Conservation (phyloP, 2,329 filamentous ascomycete genomes). For the Helicocarpus griseus region DNA sequence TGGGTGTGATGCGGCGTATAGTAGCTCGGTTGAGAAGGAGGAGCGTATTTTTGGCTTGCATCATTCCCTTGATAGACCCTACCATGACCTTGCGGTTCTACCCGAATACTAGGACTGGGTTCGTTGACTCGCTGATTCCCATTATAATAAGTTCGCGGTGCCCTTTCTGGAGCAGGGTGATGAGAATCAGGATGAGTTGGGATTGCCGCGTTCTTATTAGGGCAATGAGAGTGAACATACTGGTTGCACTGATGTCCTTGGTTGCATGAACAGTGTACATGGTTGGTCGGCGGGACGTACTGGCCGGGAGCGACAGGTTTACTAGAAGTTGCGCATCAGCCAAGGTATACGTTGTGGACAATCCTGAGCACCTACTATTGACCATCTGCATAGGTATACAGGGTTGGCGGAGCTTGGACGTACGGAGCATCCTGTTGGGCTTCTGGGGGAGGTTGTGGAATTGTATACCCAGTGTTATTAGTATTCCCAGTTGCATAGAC, state of each 20-base stretch:
- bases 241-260: not conserved
- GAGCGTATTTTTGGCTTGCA: not conserved
- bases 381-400: too few relatives aligned
- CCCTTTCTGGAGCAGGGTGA: not conserved
- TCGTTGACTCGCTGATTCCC: not conserved
- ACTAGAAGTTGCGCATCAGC: too few relatives aligned
- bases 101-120: not conserved
- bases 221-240: not conserved
- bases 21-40: not conserved
- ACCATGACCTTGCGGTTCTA: not conserved
- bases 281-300: not conserved
- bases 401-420: too few relatives aligned
- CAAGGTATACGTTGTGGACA: too few relatives aligned
- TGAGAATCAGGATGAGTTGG: not conserved
- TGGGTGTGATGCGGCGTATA: not conserved
- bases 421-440: too few relatives aligned
- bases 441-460: not conserved
- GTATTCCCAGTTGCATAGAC: too few relatives aligned
- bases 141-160: not conserved
- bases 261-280: too few relatives aligned
- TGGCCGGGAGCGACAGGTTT: too few relatives aligned
- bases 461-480: not conserved
- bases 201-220: not conserved
- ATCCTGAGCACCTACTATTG: too few relatives aligned
- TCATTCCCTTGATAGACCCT: not conserved